Conservation (phyloP, 2,329 filamentous ascomycete species). For the Cercospora sp. region DNA sequence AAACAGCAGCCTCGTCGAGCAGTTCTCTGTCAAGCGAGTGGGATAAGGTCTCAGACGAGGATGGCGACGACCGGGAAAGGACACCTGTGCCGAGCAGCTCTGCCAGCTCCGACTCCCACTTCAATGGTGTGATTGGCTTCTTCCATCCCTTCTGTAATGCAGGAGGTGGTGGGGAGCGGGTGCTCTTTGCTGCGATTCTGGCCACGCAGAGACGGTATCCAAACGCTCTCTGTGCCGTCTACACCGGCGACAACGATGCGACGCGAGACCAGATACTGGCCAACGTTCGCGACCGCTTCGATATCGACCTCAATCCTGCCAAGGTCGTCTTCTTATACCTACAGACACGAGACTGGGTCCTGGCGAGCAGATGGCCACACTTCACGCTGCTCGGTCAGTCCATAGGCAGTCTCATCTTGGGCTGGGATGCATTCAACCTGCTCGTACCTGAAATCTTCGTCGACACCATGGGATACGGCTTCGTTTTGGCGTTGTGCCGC, state of each 20-base stretch:
- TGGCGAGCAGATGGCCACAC: slow-evolving; percentile 82
- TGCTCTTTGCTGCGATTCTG: slow-evolving; percentile 92
- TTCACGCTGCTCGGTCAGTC: slow-evolving; percentile 96
- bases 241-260: slow-evolving; percentile 91
- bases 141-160: slow-evolving; percentile 99
- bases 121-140: slow-evolving; percentile 87
- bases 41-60: slow-evolving; percentile 62
- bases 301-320: slow-evolving; percentile 82
- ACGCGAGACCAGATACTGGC: slow-evolving; percentile 75
- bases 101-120: slow-evolving; percentile 59
- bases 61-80: slow-evolving; percentile 40
- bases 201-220: slow-evolving; percentile 89
- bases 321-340: slow-evolving; percentile 88
- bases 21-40: slow-evolving; percentile 62
- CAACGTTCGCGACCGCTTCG: slow-evolving; percentile 72
- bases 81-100: slow-evolving; percentile 44
- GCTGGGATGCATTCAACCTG: slow-evolving; percentile 89
- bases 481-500: slow-evolving; percentile 79
- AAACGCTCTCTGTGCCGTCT: slow-evolving; percentile 84
- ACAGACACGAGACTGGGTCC: slow-evolving; percentile 80
- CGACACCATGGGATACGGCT: slow-evolving; percentile 98
- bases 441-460: slow-evolving; percentile 91
- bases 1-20: slow-evolving; percentile 27
- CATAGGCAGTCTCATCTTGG: slow-evolving; percentile 80
- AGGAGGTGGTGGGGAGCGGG: slow-evolving; percentile 90